Evolutionary conservation across 2,329 filamentous ascomycete genomes (phyloP), one percentile per base, ranked within the genome.

Genomic region (Myrmaecium sp.): DNA sequence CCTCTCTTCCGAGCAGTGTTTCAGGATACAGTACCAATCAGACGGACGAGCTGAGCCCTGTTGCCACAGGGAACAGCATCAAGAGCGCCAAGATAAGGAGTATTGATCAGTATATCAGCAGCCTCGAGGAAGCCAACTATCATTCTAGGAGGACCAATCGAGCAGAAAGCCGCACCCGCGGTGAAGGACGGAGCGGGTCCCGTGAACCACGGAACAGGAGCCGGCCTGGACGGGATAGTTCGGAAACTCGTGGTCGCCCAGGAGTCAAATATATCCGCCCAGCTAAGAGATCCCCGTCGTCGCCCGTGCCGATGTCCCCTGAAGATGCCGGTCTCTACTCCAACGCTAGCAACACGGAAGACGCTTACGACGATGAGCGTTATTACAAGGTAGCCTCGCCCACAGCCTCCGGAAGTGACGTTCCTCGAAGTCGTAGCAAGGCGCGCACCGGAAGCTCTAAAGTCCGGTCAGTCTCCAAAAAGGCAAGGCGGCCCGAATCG

Each of bases 301-400:
- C 86, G 0, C 86, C 86, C 0, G 66, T 93, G 2, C 82, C 84
- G 3, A 94, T 94, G 84, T 92, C 84, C 3, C 83, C 83, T 0
- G 81, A 93, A 40, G 83, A 94, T 41, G 52, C 58, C 11, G 54
- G 52, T 3, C 42, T 57, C 8, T 46, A 46, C 47, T 80, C 32
- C 43, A 53, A 26, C 15, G 43, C 46, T 23, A 36, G 34, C 9
- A 44, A 47, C 4, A 57, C 53, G 32, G 47, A 55, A 5, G 63
- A 62, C 7, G 55, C 48, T 13, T 57, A 55, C 17, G 54, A 63
- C 13, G 58, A 62, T 15, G 58, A 62, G 35, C 42, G 49, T 17
- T 60, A 58, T 34, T 61, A 62, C 38, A 54, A 55, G 43, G 34
- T 58, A 12, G 29, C 41, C 11, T 52, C 50, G 23, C 50, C 49